Percentiles rank a stretch among this genome's conserved stretches.
These are phyloP conservation scores for Hygrophorus russula DNA, from an alignment of 768 basidiomycete genomes.

Conservation along the genomic window DNA sequence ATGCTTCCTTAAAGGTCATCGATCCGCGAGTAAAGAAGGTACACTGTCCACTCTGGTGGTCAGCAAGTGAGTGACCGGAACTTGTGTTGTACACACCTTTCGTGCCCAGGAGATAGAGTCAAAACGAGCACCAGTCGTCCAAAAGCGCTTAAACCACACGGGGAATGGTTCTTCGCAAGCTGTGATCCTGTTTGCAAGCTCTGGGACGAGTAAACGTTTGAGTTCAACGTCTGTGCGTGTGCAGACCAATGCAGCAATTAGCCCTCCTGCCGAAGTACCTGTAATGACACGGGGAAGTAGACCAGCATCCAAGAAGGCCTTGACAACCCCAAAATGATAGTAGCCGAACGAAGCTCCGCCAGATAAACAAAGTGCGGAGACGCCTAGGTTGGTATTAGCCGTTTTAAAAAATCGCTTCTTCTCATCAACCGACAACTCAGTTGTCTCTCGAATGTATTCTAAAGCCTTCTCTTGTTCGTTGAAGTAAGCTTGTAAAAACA, in stretches of 20 bases:
- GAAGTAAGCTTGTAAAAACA: conserved; percentile 51
- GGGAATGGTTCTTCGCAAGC: conserved; percentile 70
- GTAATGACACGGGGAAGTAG: conserved; percentile 88
- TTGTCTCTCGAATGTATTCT: conserved; percentile 62
- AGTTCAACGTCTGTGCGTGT: conserved; percentile 87
- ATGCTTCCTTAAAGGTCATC: conserved; percentile 93
- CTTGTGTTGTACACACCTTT: conserved; percentile 42
- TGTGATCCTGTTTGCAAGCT: conserved; percentile 73
- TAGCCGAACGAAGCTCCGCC: conserved; percentile 95
- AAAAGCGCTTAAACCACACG: conserved; percentile 63
- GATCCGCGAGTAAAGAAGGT: conserved; percentile 89
- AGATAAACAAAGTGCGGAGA: conserved; percentile 88
- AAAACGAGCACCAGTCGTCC: conserved; percentile 89
- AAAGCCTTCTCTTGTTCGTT: conserved; percentile 69
- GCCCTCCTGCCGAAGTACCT: conserved; percentile 89
- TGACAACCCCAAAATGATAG: conserved; percentile 87
- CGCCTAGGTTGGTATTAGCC: conserved; percentile 79
- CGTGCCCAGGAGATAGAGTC: conserved; percentile 84
- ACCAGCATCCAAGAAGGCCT: conserved; percentile 80
- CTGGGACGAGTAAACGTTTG: conserved; percentile 62
- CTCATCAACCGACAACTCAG: conserved; percentile 71
- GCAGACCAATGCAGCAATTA: conserved; percentile 67
- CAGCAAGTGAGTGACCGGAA: not conserved
- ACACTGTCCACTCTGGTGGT: conserved; percentile 31
- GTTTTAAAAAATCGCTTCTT: conserved; percentile 88